These are phyloP conservation scores for Spatholobus suberectus DNA, from an alignment of 306 rosid genomes.

Conservation along the genomic window DNA sequence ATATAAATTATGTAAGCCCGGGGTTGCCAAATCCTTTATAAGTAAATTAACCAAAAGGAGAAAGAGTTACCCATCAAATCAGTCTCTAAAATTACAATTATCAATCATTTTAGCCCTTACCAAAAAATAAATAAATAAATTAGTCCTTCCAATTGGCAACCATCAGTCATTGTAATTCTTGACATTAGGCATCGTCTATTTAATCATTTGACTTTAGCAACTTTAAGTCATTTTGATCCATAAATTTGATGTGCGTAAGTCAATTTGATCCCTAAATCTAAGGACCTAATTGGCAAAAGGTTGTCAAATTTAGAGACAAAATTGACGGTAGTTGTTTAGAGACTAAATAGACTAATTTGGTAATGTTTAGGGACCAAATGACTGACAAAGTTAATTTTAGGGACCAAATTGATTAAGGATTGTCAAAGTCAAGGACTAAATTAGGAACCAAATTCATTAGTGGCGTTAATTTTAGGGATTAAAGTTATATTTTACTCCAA, in stretches of 20 bases:
- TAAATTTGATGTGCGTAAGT: neutral
- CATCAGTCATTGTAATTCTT: neutral
- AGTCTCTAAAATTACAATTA: neutral
- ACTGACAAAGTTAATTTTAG: neutral
- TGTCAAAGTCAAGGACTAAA: neutral
- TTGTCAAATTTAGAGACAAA: neutral
- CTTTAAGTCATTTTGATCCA: neutral
- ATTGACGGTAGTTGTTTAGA: neutral
- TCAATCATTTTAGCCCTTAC: neutral
- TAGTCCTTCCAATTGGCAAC: neutral
- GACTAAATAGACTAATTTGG: neutral
- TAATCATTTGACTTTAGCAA: neutral
- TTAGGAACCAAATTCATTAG: neutral
- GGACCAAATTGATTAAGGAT: neutral
- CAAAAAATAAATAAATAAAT: neutral
- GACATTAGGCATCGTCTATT: neutral
- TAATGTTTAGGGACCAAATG: neutral
- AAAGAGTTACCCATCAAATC: no score
- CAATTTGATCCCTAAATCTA: neutral
- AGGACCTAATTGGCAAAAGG: neutral
- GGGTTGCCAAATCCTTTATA: neutral
- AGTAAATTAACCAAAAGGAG: neutral
- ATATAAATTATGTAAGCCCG: neutral
- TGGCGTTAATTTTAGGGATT: neutral
- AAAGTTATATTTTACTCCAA: neutral